phyloP scores from a whole-genome alignment of 129 eudicot genomes.

The Centella asiatica region DNA sequence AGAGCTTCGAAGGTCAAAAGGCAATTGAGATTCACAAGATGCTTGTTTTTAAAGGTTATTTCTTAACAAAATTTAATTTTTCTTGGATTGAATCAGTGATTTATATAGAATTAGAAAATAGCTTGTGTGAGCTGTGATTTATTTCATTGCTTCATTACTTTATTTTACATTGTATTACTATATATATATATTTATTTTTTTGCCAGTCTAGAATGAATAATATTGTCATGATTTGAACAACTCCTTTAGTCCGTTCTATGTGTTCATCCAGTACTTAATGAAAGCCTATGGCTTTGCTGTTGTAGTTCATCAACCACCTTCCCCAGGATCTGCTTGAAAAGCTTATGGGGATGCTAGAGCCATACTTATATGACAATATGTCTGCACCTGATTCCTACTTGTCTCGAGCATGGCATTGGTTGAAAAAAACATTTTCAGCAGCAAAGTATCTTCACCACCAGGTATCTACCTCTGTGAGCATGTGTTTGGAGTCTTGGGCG shows the following conservation, averaged over 20 bases:
- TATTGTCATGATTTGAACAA: background rate
- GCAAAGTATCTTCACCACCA: constrained; percentile 60
- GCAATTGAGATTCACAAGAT: constrained; percentile 33
- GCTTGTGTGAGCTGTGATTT: too few relatives aligned
- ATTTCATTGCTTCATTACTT: too few relatives aligned
- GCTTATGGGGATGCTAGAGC: constrained; percentile 24
- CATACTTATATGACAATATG: constrained; percentile 11
- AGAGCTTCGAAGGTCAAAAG: constrained; percentile 24
- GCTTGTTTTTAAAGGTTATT: constrained; percentile 53
- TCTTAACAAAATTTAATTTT: background rate
- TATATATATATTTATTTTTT: too few relatives aligned
- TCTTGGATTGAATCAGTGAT: too few relatives aligned
- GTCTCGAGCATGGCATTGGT: constrained; percentile 25
- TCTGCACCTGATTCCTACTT: constrained; percentile 12
- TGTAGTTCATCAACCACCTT: constrained; percentile 36
- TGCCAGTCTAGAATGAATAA: background rate
- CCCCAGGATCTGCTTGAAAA: constrained; percentile 18
- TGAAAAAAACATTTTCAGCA: constrained; percentile 33
- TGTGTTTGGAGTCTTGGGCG: too few relatives aligned
- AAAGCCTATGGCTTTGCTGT: background rate
- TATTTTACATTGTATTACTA: too few relatives aligned
- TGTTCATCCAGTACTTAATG: background rate
- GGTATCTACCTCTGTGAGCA: constrained; percentile 28
- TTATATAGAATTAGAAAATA: too few relatives aligned
- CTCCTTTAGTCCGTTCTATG: constrained; percentile 4